Conservation (phyloP, 2,329 filamentous ascomycete species). For the Epichloe typhina region DNA sequence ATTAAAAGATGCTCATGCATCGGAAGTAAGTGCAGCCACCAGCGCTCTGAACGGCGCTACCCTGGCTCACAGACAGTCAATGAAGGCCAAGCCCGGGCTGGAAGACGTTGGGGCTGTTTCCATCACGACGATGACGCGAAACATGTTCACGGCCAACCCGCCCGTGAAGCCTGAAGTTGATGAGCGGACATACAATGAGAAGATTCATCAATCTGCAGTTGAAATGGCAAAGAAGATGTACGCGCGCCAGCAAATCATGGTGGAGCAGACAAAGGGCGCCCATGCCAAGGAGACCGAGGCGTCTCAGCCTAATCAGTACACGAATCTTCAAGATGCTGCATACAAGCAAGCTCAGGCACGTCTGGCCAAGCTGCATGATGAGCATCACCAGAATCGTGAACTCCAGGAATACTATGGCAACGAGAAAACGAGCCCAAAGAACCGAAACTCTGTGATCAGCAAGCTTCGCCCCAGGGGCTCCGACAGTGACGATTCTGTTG, state of each 20-base stretch:
- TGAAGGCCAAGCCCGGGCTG: slow-evolving; percentile 30
- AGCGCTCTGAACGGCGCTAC: slow-evolving; percentile 65
- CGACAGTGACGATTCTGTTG: slow-evolving; percentile 47
- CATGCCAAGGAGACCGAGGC: slow-evolving; percentile 20
- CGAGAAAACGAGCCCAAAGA: slow-evolving; percentile 20
- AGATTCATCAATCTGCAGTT: slow-evolving; percentile 67
- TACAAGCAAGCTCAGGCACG: slow-evolving; percentile 77
- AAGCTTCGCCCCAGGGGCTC: slow-evolving; percentile 50
- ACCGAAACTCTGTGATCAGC: slow-evolving; percentile 37
- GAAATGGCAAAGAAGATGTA: slow-evolving; percentile 89
- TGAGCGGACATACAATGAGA: slow-evolving; percentile 58
- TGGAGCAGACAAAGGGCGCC: slow-evolving; percentile 34
- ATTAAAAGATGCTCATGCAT: slow-evolving; percentile 4
- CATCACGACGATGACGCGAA: slow-evolving; percentile 52
- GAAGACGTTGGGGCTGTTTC: slow-evolving; percentile 55
- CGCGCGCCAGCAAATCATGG: slow-evolving; percentile 49
- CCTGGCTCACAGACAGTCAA: slow-evolving; percentile 44
- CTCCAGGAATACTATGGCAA: slow-evolving; percentile 68
- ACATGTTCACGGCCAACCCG: slow-evolving; percentile 68
- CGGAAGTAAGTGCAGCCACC: slow-evolving; percentile 33
- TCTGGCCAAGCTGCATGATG: slow-evolving; percentile 64
- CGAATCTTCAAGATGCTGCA: slow-evolving; percentile 71
- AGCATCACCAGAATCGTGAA: slow-evolving; percentile 47
- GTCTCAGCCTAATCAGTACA: slow-evolving; percentile 36
- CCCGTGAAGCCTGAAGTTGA: slow-evolving; percentile 59